Evolutionary conservation across 1,284 basidiomycete genomes (phyloP).

Genomic region (Cryptococcus deneoformans): DNA sequence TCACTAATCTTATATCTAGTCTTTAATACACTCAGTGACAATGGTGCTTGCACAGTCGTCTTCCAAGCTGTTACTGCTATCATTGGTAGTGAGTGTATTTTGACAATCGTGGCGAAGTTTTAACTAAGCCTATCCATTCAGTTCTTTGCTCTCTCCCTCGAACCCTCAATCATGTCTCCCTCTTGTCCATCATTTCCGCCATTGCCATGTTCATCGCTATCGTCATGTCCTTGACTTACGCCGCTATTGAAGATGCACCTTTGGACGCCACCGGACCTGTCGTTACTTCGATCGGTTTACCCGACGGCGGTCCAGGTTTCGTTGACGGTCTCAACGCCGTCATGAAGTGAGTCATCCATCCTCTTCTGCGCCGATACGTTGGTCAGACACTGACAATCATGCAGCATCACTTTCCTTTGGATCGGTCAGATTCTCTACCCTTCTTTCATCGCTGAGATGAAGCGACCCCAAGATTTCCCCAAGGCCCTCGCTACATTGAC

Average conservation of each 20-base stretch:
- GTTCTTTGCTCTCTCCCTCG: slow-evolving; percentile 58
- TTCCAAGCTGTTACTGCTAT: slow-evolving; percentile 56
- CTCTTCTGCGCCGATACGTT: neutral
- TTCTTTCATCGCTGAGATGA: slow-evolving; percentile 52
- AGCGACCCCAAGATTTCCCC: slow-evolving; percentile 58
- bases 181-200: slow-evolving; percentile 50
- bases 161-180: slow-evolving; percentile 56
- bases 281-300: slow-evolving; percentile 33
- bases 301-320: slow-evolving; percentile 56
- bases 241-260: slow-evolving; percentile 54
- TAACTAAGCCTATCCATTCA: slow-evolving; percentile 29
- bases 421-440: slow-evolving; percentile 58
- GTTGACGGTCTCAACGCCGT: slow-evolving; percentile 55
- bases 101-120: neutral
- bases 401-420: slow-evolving; percentile 56
- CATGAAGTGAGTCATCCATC: slow-evolving; percentile 43
- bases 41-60: slow-evolving; percentile 58
- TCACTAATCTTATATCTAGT: slow-evolving; percentile 18
- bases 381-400: neutral
- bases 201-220: slow-evolving; percentile 60
- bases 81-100: slow-evolving; percentile 33
- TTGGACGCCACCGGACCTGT: slow-evolving; percentile 40
- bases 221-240: slow-evolving; percentile 57
- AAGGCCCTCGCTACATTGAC: slow-evolving; percentile 54
- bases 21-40: slow-evolving; percentile 61